These are phyloP conservation scores for Mycena capillaripes DNA, from an alignment of 768 basidiomycete species.

Conservation along the genomic window DNA sequence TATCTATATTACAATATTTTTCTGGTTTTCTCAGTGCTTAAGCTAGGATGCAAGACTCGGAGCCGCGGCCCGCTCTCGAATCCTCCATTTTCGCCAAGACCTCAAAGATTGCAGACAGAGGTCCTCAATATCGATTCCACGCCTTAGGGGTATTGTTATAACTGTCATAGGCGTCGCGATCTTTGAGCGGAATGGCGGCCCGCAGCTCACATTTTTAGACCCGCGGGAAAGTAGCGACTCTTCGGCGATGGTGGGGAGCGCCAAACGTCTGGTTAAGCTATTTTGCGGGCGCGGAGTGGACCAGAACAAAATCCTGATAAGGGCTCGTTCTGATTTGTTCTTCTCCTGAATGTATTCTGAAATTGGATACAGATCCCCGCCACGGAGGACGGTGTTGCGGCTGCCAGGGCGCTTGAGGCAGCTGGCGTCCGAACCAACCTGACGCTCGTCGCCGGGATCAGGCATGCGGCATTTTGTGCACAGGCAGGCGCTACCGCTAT, in stretches of 20 bases:
- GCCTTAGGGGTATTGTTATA: too few relatives aligned
- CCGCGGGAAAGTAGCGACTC: slow-evolving; percentile 57
- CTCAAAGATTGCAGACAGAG: too few relatives aligned
- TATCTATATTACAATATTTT: too few relatives aligned
- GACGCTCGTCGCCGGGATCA: slow-evolving; percentile 63
- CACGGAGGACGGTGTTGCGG: slow-evolving; percentile 65
- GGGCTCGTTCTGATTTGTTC: slow-evolving; percentile 53
- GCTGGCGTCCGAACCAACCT: slow-evolving; percentile 64
- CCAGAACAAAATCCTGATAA: slow-evolving; percentile 60
- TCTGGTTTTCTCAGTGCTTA: too few relatives aligned
- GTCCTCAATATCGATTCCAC: too few relatives aligned
- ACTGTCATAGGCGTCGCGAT: slow-evolving; percentile 61
- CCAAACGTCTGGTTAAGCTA: slow-evolving; percentile 53
- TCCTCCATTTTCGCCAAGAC: too few relatives aligned
- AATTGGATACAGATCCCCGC: slow-evolving; percentile 64
- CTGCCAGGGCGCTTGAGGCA: slow-evolving; percentile 56
- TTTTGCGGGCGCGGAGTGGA: slow-evolving; percentile 57
- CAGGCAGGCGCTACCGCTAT: slow-evolving; percentile 65
- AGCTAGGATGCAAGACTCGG: too few relatives aligned
- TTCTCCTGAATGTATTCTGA: not conserved
- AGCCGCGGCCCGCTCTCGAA: too few relatives aligned
- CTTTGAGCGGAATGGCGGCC: slow-evolving; percentile 59
- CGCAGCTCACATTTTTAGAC: slow-evolving; percentile 67
- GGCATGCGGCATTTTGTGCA: slow-evolving; percentile 69
- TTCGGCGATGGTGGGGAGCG: slow-evolving; percentile 56